These are phyloP conservation scores for Ramaria sp. DNA, from an alignment of 768 basidiomycete species.

Conservation along the genomic window DNA sequence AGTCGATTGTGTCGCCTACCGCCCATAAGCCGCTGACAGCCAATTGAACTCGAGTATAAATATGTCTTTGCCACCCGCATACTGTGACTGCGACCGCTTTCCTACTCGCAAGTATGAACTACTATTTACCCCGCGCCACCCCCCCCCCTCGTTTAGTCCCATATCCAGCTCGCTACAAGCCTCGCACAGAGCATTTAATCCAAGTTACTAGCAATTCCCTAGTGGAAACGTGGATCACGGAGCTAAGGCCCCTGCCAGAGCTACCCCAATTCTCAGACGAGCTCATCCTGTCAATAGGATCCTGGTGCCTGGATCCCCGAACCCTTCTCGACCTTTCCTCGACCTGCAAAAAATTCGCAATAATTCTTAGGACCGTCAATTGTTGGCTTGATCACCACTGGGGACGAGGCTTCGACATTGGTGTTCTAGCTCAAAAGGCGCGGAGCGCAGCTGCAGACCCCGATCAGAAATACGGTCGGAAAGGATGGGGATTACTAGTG, in stretches of 20 bases:
- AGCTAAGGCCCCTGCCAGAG: neutral
- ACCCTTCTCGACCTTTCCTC: conserved; percentile 3
- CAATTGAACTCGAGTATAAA: too few species aligned
- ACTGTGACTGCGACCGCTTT: too few species aligned
- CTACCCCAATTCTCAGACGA: neutral
- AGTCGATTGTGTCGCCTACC: too few species aligned
- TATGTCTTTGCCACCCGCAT: too few species aligned
- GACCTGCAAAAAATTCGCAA: neutral
- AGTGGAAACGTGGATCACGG: neutral
- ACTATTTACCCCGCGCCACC: too few species aligned
- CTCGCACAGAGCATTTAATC: neutral
- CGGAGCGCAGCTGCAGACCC: neutral
- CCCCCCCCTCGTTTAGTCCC: too few species aligned
- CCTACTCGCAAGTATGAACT: too few species aligned
- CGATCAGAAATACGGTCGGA: neutral
- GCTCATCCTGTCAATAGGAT: neutral
- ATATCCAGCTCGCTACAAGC: too few species aligned
- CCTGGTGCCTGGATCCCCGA: conserved; percentile 1
- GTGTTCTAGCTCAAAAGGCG: neutral
- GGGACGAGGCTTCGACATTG: neutral
- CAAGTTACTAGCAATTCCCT: neutral
- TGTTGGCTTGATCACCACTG: conserved; percentile 3
- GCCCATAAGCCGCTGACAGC: too few species aligned
- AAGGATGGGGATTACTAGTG: conserved; percentile 4
- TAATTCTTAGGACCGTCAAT: neutral